These are phyloP conservation scores for Alternaria incomplexa DNA, from an alignment of 2,329 filamentous ascomycete species.

Conservation along the genomic window DNA sequence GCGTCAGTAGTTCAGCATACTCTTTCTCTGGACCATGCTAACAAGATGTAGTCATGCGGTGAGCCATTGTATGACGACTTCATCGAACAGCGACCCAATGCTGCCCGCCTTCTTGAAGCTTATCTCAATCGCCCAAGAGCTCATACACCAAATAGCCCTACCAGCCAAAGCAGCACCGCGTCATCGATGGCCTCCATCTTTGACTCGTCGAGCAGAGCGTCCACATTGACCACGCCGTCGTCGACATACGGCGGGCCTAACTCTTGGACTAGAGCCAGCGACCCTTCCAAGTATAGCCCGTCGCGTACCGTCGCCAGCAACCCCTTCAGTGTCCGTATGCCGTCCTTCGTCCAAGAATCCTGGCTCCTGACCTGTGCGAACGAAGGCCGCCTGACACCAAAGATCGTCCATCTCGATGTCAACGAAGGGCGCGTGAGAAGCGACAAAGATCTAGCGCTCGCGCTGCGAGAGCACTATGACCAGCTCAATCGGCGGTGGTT, in stretches of 20 bases:
- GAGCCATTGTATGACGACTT: slow-evolving; percentile 49
- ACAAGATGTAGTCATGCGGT: slow-evolving; percentile 35
- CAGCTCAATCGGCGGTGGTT: slow-evolving; percentile 43
- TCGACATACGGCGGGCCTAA: slow-evolving; percentile 36
- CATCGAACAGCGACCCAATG: slow-evolving; percentile 45
- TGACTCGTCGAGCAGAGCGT: slow-evolving; percentile 32
- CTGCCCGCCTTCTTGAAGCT: slow-evolving; percentile 47
- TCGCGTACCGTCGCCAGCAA: slow-evolving; percentile 25
- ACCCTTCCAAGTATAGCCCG: slow-evolving; percentile 34
- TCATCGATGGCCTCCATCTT: slow-evolving; percentile 39
- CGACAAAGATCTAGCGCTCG: slow-evolving; percentile 46
- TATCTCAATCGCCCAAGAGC: slow-evolving; percentile 45
- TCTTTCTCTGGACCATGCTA: not conserved
- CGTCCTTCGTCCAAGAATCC: slow-evolving; percentile 28
- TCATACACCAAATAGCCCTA: slow-evolving; percentile 30
- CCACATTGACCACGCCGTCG: slow-evolving; percentile 33
- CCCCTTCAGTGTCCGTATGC: slow-evolving; percentile 34
- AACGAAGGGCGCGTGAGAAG: slow-evolving; percentile 38
- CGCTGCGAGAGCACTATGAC: slow-evolving; percentile 43
- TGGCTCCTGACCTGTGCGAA: slow-evolving; percentile 50
- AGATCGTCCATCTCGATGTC: slow-evolving; percentile 48
- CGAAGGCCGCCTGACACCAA: slow-evolving; percentile 45
- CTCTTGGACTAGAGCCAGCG: slow-evolving; percentile 22
- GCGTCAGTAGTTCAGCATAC: slow-evolving; percentile 24
- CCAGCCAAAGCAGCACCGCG: slow-evolving; percentile 29